phyloP scores from a whole-genome alignment of 345 rosid species.

The Cochlearia excelsa region DNA sequence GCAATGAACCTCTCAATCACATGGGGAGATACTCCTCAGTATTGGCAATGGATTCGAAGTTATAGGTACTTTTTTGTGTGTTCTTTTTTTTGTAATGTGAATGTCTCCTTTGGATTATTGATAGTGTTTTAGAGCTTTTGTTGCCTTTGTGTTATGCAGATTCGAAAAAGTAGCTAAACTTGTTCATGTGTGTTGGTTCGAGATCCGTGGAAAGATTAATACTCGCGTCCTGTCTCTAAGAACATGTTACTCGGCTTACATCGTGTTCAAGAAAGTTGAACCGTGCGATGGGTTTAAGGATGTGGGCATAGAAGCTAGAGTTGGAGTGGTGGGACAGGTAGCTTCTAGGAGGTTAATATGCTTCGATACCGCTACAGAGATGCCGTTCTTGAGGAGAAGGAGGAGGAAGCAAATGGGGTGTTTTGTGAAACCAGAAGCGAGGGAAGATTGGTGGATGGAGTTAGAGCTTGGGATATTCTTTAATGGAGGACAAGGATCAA shows the following conservation, averaged over 20 bases:
- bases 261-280: constrained; percentile 18
- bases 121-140: too few species aligned
- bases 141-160: not conserved
- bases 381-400: not conserved
- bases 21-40: too few species aligned
- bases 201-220: constrained; percentile 13
- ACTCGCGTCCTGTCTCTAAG: constrained; percentile 11
- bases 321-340: constrained; percentile 24
- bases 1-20: too few species aligned
- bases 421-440: not conserved
- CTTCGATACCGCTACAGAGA: not conserved
- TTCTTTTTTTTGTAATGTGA: too few species aligned
- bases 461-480: constrained; percentile 15
- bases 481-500: not conserved
- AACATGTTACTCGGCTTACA: constrained; percentile 23
- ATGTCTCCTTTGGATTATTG: too few species aligned
- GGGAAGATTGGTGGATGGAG: constrained; percentile 22
- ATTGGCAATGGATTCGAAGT: too few species aligned
- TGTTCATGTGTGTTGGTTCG: constrained; percentile 13
- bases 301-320: constrained; percentile 18
- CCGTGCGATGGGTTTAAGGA: not conserved
- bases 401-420: not conserved
- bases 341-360: constrained; percentile 7
- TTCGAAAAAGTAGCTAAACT: constrained; percentile 14
- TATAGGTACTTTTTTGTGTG: too few species aligned